phyloP scores from a whole-genome alignment of 129 eudicot species.

The Artemisia argyi region DNA sequence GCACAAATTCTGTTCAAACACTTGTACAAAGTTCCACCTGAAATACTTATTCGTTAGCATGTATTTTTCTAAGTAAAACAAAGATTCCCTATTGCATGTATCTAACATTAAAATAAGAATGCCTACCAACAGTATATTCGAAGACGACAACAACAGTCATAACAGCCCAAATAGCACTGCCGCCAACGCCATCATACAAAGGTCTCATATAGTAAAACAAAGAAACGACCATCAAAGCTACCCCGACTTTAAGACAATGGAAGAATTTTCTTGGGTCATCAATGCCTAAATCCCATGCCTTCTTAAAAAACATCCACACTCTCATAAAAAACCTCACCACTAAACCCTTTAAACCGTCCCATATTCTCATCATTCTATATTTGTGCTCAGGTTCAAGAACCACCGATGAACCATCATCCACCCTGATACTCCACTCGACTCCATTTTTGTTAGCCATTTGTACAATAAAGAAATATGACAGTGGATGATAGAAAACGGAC shows the following conservation, averaged over 20 bases:
- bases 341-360: conserved; percentile 37
- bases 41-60: conserved; percentile 9
- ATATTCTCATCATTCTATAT: conserved; percentile 23
- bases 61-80: not conserved
- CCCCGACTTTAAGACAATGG: conserved; percentile 64
- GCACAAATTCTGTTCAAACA: conserved; percentile 58
- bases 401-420: conserved; percentile 41
- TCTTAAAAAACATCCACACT: conserved; percentile 36
- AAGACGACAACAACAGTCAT: conserved; percentile 77
- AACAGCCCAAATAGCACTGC: conserved; percentile 76
- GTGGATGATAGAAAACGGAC: not conserved
- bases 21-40: conserved; percentile 66
- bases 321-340: conserved; percentile 20
- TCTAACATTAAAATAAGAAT: not conserved
- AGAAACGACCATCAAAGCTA: conserved; percentile 59
- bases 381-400: conserved; percentile 39
- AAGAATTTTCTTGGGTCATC: conserved; percentile 64
- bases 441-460: conserved; percentile 44
- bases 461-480: not conserved
- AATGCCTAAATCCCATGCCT: conserved; percentile 58
- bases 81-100: conserved; percentile 2
- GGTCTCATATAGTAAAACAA: conserved; percentile 74
- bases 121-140: conserved; percentile 68
- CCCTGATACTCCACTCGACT: conserved; percentile 60
- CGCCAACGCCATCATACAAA: conserved; percentile 62